Base-by-base conservation (phyloP, 129 eudicot species). In the Kitagawia praeruptora region DNA sequence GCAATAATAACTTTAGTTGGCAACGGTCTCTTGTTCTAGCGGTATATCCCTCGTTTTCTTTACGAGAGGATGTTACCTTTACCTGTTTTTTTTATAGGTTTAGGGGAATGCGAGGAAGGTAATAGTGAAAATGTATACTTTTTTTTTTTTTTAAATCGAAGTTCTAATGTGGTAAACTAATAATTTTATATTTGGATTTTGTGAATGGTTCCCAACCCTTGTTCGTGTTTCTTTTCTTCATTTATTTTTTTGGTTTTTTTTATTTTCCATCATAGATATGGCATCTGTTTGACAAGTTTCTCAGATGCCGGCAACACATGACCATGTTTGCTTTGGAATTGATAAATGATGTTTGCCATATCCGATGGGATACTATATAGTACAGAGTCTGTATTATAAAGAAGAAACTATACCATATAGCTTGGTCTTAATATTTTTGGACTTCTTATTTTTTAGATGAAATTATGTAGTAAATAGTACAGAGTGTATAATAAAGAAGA, bases 51-150 rank as follows among this genome's bases (percentile, higher is more conserved):
- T 53, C 25, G 61, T 15, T 47, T 47, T 47, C 53, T 47, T 47
- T 13, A 47, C 53, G 18, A 4, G 53, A 13, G 18, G 0, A 18
- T 9, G 58, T 47, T 47, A 47, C 4, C 0, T 0, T 53, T 53
- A 53, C 21, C 19, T 19, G 9, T 18, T 21, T 21, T 63, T 16
- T 13, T 1, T 76, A 45, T 76, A 63, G 13, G 38, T 34, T 4
- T 38, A 79, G 70, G 81, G 74, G n/a, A 27, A 38, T 66, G 80
- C 14, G 61, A 45, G 28, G 21, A 82, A 42, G 46, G 75, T 16
- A 10, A 12, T 40, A 25, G n/a, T 12, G 27, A 53, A 76, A 27
- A 45, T 11, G 49, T 92, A 85, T 19, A 4, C 47, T 70, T 70
- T 13, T 39, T 47, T 70, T 70, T 37, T 21, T 4, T 1, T n/a